Evolutionary conservation across 176 grass and related monocot genomes (phyloP).

Genomic region (Oryza coarctata): DNA sequence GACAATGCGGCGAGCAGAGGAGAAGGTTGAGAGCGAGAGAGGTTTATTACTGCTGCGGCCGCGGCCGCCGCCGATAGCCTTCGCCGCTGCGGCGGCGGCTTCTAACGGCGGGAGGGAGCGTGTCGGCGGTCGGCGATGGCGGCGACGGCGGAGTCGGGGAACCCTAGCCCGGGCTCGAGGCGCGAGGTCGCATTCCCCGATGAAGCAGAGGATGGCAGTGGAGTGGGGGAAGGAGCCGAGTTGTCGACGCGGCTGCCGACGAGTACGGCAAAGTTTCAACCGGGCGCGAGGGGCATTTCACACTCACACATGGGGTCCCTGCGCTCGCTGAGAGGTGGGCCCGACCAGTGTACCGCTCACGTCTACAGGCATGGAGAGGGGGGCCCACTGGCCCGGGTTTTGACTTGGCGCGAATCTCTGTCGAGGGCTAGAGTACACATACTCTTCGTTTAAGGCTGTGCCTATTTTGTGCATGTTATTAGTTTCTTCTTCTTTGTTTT

Average conservation of each 20-base stretch:
- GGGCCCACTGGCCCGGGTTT: neutral
- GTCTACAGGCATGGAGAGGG: neutral
- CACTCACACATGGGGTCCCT: neutral
- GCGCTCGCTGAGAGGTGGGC: neutral
- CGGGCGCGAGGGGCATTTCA: neutral
- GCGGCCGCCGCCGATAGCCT: slow-evolving; percentile 22
- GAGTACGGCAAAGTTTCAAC: slow-evolving; percentile 26
- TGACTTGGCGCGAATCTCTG: slow-evolving; percentile 43
- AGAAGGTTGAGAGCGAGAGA: neutral
- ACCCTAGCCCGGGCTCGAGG: slow-evolving; percentile 53
- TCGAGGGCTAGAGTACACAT: neutral
- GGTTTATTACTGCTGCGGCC: slow-evolving; percentile 23
- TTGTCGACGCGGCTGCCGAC: slow-evolving; percentile 2
- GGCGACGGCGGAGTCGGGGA: slow-evolving; percentile 17
- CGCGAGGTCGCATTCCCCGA: slow-evolving; percentile 55
- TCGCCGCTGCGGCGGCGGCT: slow-evolving; percentile 34
- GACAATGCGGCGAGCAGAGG: slow-evolving; percentile 3
- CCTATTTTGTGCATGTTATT: too few species aligned
- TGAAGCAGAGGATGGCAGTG: neutral
- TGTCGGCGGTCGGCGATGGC: slow-evolving; percentile 11
- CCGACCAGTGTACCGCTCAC: neutral
- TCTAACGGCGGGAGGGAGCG: slow-evolving; percentile 28
- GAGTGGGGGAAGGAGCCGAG: neutral
- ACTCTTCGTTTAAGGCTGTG: too few species aligned
- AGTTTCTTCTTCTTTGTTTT: too few species aligned